These are phyloP conservation scores for Ambrosiella cleistominuta DNA, from an alignment of 2,329 filamentous ascomycete genomes.

Conservation along the genomic window DNA sequence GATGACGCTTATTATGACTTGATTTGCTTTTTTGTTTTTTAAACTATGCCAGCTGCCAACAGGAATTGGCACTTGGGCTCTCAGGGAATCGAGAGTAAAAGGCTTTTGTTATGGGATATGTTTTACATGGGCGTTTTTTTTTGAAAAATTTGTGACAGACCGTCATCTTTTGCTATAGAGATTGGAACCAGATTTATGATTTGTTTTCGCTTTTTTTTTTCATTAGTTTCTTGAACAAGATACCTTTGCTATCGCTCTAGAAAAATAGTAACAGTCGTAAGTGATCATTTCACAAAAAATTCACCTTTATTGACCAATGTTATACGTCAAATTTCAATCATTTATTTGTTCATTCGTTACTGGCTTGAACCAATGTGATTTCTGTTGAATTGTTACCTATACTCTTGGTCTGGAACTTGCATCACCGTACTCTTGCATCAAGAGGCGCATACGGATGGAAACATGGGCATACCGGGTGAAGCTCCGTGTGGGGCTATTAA, in stretches of 20 bases:
- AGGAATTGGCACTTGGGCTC: slow-evolving; percentile 10
- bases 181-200: neutral
- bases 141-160: neutral
- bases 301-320: neutral
- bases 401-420: no score
- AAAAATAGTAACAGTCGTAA: neutral
- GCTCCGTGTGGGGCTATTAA: no score
- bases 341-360: no score
- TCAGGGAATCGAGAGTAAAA: slow-evolving; percentile 11
- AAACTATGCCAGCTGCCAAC: slow-evolving; percentile 7
- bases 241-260: slow-evolving; percentile 7
- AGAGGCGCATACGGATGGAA: no score
- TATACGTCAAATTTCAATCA: no score
- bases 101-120: slow-evolving; percentile 8
- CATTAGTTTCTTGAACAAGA: slow-evolving; percentile 5
- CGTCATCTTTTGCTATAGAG: neutral
- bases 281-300: neutral
- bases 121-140: slow-evolving; percentile 5
- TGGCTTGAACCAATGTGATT: no score
- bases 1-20: slow-evolving; percentile 1
- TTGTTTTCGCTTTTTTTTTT: slow-evolving; percentile 2
- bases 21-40: slow-evolving; percentile 8
- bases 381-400: no score
- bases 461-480: no score
- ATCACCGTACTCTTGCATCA: no score